Percentiles rank a stretch among this genome's conserved stretches.
phyloP scores from a whole-genome alignment of 2,329 filamentous ascomycete genomes.

The Aspergillus brasiliensis region DNA sequence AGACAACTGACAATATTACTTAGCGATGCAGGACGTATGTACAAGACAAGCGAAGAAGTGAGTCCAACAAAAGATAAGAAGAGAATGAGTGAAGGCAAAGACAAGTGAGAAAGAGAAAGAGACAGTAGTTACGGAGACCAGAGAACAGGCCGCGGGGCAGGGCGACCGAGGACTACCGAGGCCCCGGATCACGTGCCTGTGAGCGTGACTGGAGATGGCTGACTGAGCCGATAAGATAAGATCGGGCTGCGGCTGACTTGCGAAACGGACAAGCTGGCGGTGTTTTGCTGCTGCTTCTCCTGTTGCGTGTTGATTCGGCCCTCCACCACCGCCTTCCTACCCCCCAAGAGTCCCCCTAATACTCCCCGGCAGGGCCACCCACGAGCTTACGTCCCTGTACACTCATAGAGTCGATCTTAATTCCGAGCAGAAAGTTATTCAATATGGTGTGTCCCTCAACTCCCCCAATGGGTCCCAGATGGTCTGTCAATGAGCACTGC shows the following conservation, averaged over 20 bases:
- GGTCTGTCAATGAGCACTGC: conserved; percentile 15
- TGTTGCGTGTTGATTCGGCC: conserved; percentile 13
- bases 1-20: neutral
- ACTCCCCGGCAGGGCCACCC: neutral
- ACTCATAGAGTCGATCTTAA: neutral
- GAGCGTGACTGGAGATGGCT: conserved; percentile 13
- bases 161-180: conserved; percentile 20
- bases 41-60: neutral
- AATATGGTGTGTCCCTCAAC: conserved; percentile 14
- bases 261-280: conserved; percentile 31
- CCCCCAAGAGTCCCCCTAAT: neutral
- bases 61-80: conserved; percentile 3
- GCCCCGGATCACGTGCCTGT: conserved; percentile 24
- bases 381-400: neutral
- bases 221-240: conserved; percentile 34
- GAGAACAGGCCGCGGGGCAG: conserved; percentile 18
- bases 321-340: conserved; percentile 8
- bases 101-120: neutral
- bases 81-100: conserved; percentile 5
- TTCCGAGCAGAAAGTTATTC: neutral
- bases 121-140: conserved; percentile 7
- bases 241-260: conserved; percentile 19
- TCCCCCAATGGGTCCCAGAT: neutral
- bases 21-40: neutral
- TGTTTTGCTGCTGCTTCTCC: conserved; percentile 22